These are phyloP conservation scores for Coriaria nepalensis DNA, from an alignment of 306 rosid genomes.

Conservation along the genomic window DNA sequence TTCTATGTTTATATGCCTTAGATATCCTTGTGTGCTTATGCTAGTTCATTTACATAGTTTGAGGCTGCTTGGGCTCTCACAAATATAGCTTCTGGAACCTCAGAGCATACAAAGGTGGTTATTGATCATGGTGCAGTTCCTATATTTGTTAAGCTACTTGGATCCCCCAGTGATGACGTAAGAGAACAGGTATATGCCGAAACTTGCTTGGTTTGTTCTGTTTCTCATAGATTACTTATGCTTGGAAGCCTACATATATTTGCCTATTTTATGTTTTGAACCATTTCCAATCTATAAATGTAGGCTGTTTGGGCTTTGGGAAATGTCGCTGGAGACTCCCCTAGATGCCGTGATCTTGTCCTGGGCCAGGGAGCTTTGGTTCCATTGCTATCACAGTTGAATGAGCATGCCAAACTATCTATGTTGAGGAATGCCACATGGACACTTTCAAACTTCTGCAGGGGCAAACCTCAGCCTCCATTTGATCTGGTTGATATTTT, in stretches of 20 bases:
- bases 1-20: conserved; percentile 3
- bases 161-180: conserved; percentile 87
- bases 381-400: conserved; percentile 68
- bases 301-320: conserved; percentile 97
- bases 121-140: conserved; percentile 93
- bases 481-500: conserved; percentile 49
- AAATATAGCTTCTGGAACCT: conserved; percentile 87
- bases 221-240: neutral
- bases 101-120: conserved; percentile 83
- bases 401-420: conserved; percentile 86
- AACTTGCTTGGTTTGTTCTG: neutral
- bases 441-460: conserved; percentile 86
- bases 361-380: conserved; percentile 64
- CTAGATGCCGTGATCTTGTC: conserved; percentile 90
- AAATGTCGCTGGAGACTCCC: conserved; percentile 93
- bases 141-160: conserved; percentile 72
- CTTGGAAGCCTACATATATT: neutral
- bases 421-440: conserved; percentile 93
- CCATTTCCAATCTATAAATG: conserved; percentile 6
- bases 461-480: conserved; percentile 93
- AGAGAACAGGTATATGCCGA: conserved; percentile 63
- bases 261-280: too few relatives aligned
- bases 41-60: conserved; percentile 30
- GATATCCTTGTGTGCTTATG: neutral
- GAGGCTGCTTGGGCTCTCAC: conserved; percentile 99